Evolutionary conservation across 2,329 filamentous ascomycete genomes (phyloP).

Genomic region (Balansia obtecta): DNA sequence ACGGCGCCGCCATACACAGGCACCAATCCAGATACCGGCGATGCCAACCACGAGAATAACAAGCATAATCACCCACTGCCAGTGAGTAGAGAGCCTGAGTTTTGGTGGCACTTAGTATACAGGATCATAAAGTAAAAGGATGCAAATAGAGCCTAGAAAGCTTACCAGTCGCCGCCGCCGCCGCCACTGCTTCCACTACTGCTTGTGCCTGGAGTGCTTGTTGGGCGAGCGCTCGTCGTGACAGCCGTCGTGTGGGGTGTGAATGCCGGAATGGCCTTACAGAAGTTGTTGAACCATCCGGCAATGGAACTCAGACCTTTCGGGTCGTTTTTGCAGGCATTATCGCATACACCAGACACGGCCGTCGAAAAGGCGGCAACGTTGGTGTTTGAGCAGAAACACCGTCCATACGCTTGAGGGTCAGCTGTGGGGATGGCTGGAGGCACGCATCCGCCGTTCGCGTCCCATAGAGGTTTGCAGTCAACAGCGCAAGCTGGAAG

Average conservation of each 20-base stretch:
- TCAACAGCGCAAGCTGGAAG: slow-evolving; percentile 50
- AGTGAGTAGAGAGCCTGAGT: slow-evolving; percentile 54
- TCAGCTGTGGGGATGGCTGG: slow-evolving; percentile 36
- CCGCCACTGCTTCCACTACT: slow-evolving; percentile 6
- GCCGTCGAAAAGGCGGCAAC: slow-evolving; percentile 43
- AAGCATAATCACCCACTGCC: slow-evolving; percentile 72
- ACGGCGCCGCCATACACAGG: slow-evolving; percentile 59
- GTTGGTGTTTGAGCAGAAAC: slow-evolving; percentile 58
- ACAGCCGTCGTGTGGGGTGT: slow-evolving; percentile 9
- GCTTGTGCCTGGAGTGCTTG: not conserved
- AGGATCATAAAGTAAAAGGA: no score
- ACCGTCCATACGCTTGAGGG: slow-evolving; percentile 45
- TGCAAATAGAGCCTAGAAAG: slow-evolving; percentile 9
- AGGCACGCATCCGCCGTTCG: slow-evolving; percentile 59
- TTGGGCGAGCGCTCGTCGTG: slow-evolving; percentile 1
- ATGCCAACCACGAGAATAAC: slow-evolving; percentile 62
- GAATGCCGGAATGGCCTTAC: slow-evolving; percentile 29
- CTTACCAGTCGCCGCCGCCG: slow-evolving; percentile 34
- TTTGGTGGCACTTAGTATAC: no score
- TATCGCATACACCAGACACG: slow-evolving; percentile 48
- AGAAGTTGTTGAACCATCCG: slow-evolving; percentile 59
- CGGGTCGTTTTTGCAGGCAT: slow-evolving; percentile 37
- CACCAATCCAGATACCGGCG: slow-evolving; percentile 50
- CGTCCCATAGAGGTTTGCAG: slow-evolving; percentile 53
- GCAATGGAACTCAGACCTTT: slow-evolving; percentile 43